Base-by-base conservation (phyloP, 306 rosid genomes). In the Glycine soja region DNA sequence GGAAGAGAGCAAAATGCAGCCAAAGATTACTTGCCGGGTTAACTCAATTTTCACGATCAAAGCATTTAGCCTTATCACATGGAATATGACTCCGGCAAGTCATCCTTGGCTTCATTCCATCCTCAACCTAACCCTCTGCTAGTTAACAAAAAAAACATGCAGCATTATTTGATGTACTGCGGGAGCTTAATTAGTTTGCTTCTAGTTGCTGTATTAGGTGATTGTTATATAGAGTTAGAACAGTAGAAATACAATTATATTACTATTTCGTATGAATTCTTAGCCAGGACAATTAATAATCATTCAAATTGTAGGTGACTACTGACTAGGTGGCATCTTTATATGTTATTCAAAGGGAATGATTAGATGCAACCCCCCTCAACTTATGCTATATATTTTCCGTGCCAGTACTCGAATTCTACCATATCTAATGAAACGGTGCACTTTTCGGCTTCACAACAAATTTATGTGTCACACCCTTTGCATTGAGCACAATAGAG, bases 81-180 rank as follows among this genome's bases (percentile, higher is more conserved):
- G 36, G 8, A 24, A 24, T 34, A 0, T 30, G 10, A 2, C 14
- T 6, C 24, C 48, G 48, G 70, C 48, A 64, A 64, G 11, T 64
- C 70, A 64, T 64, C 12, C 70, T 36, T 64, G 70, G 70, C 70
- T 64, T 64, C 70, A 64, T 18, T 34, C 70, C 2, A 13, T 47
- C 2, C 46, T 64, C 47, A 34, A 63, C 70, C 70, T 36, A 11
- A 10, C 7, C 42, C 67, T 30, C 15, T n/a, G n/a, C n/a, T 61
- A 10, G 4, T 4, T n/a, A 61, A 42, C 42, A 24, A 61, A 61
- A 59, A 19, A 59, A 19, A 14, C 1, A 1, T 30, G 38, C 8
- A 15, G 2, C 12, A 57, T 24, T 24, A 24, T 24, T 24, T 24
- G 30, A 24, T 24, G 30, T 24, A 30, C 7, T 1, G 7, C 7